A percentile compares a stretch with the other conserved stretches of the same genome.
Evolutionary conservation across 106 monocot genomes (phyloP).

Genomic region (Platanthera guangdongensis): DNA sequence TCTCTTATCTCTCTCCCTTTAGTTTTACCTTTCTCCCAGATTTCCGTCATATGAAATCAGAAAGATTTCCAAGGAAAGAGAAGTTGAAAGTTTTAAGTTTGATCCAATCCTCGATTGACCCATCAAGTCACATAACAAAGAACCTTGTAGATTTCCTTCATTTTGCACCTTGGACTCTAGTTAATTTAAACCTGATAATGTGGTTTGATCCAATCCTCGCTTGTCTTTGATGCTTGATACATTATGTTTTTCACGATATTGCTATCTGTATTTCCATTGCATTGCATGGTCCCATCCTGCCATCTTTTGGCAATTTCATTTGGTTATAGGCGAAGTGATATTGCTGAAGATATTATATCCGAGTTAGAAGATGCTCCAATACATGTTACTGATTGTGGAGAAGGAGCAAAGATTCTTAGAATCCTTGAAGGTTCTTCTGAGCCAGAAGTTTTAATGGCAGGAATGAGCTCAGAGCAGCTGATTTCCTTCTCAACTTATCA

Average conservation of each 20-base stretch:
- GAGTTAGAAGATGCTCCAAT: constrained; percentile 31
- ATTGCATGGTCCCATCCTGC: not conserved
- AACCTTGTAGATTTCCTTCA: not conserved
- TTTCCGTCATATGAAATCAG: no score
- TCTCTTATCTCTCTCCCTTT: no score
- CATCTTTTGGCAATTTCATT: constrained; percentile 11
- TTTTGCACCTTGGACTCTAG: not conserved
- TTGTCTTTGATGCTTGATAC: not conserved
- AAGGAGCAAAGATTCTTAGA: constrained; percentile 68
- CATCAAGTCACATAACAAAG: not conserved
- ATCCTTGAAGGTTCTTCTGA: constrained; percentile 73
- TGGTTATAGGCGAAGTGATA: constrained; percentile 39
- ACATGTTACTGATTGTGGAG: constrained; percentile 45
- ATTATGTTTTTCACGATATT: not conserved
- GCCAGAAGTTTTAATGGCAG: constrained; percentile 85
- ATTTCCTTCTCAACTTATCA: constrained; percentile 57
- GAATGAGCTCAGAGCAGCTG: constrained; percentile 81
- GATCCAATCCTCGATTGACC: no score
- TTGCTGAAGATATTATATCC: constrained; percentile 61
- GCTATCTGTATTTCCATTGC: not conserved
- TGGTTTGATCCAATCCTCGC: no score
- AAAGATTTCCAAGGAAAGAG: no score
- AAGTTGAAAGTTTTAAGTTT: no score
- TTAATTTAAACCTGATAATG: not conserved
- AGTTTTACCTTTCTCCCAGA: no score